phyloP scores from a whole-genome alignment of 2,329 filamentous ascomycete species.

The Parastagonospora nodorum region DNA sequence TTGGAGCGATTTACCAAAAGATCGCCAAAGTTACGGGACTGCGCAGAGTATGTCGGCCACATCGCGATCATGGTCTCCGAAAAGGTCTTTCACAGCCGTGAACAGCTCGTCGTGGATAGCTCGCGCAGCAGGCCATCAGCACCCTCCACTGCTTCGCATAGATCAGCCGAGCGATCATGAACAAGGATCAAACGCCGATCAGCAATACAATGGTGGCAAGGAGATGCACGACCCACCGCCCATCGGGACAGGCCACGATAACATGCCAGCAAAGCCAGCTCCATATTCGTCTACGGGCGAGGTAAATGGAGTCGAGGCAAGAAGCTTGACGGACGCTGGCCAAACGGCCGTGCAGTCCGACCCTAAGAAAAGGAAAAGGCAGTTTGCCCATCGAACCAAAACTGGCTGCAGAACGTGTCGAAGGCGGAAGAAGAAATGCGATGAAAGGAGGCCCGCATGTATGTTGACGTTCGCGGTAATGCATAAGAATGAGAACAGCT shows the following conservation, averaged over 20 bases:
- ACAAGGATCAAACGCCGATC: constrained; percentile 35
- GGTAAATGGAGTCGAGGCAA: constrained; percentile 20
- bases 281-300: constrained; percentile 14
- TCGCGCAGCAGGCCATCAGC: constrained; percentile 27
- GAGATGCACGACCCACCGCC: constrained; percentile 32
- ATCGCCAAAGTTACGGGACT: too few relatives aligned
- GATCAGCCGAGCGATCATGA: constrained; percentile 30
- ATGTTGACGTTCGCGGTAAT: too few relatives aligned
- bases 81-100: constrained; percentile 44
- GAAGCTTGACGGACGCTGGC: constrained; percentile 46
- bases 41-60: constrained; percentile 40
- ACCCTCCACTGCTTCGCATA: constrained; percentile 34
- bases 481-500: background rate
- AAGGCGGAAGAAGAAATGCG: constrained; percentile 95
- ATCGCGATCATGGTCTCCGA: constrained; percentile 61
- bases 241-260: constrained; percentile 18
- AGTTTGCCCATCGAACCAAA: constrained; percentile 95
- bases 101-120: too few relatives aligned
- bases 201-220: constrained; percentile 27
- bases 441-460: constrained; percentile 93
- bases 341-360: constrained; percentile 52
- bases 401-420: constrained; percentile 94
- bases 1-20: too few relatives aligned
- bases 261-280: constrained; percentile 12
- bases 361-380: constrained; percentile 53